phyloP scores from a whole-genome alignment of 257 asterid genomes.

The Jasminum sambac region DNA sequence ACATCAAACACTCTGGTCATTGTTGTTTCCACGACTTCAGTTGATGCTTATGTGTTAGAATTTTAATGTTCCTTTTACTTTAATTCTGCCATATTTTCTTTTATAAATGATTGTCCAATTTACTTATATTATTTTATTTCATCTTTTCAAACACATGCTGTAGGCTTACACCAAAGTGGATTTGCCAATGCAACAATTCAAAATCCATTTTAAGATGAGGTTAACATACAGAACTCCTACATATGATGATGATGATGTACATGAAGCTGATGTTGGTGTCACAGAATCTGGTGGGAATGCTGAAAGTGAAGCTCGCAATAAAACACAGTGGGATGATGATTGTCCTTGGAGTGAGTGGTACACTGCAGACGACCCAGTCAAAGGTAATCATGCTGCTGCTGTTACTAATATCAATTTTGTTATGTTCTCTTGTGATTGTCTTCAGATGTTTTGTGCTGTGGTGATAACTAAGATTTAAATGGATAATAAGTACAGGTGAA shows the following conservation, averaged over 20 bases:
- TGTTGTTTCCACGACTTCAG: constrained; percentile 3
- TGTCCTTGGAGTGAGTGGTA: constrained; percentile 99
- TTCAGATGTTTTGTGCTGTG: background rate
- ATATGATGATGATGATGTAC: constrained; percentile 58
- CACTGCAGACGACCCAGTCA: constrained; percentile 85
- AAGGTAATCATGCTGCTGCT: constrained; percentile 49
- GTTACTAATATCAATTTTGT: background rate
- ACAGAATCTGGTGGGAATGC: constrained; percentile 47
- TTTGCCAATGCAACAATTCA: constrained; percentile 75
- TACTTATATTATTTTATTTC: constrained; percentile 29
- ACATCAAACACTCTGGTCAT: background rate
- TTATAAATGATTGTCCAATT: constrained; percentile 1
- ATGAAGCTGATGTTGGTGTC: constrained; percentile 44
- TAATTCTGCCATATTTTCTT: constrained; percentile 11
- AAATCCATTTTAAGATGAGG: constrained; percentile 82
- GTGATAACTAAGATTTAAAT: constrained; percentile 9
- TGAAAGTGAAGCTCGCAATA: constrained; percentile 46
- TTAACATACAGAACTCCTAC: constrained; percentile 76
- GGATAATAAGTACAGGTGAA: background rate
- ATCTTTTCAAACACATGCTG: constrained; percentile 31
- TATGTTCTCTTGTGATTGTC: background rate
- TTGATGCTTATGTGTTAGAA: constrained; percentile 13
- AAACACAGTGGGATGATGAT: constrained; percentile 80
- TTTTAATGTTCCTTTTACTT: constrained; percentile 6
- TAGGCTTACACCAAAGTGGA: constrained; percentile 82